Percentiles rank a stretch among this genome's conserved stretches.
phyloP scores from a whole-genome alignment of 768 basidiomycete species.

The Mycena kentingensis region DNA sequence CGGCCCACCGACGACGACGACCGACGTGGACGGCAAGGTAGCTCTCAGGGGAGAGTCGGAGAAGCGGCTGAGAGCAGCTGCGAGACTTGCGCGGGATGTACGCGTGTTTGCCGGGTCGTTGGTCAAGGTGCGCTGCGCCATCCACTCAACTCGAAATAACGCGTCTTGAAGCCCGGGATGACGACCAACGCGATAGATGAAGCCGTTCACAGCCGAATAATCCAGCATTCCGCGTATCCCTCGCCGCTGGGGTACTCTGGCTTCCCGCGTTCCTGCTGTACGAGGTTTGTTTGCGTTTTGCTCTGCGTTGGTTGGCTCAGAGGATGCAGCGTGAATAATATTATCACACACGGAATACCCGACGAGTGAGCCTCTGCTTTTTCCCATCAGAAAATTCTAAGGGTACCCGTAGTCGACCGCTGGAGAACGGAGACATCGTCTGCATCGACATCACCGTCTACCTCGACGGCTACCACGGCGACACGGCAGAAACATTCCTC shows the following conservation, averaged over 20 bases:
- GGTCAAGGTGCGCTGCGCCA: conserved; percentile 46
- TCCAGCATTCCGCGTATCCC: conserved; percentile 75
- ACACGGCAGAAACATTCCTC: conserved; percentile 82
- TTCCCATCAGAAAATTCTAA: background rate
- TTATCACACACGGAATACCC: conserved; percentile 87
- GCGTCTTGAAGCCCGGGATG: conserved; percentile 51
- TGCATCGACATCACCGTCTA: conserved; percentile 89
- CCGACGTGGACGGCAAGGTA: conserved; percentile 40
- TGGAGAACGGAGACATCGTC: conserved; percentile 83
- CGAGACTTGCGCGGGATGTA: conserved; percentile 56
- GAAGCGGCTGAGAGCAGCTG: conserved; percentile 51
- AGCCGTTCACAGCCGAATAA: conserved; percentile 70
- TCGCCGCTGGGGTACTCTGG: conserved; percentile 79
- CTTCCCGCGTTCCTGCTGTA: conserved; percentile 80
- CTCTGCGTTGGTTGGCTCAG: conserved; percentile 46
- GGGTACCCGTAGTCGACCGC: conserved; percentile 62
- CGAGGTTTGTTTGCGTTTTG: conserved; percentile 40
- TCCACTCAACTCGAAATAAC: conserved; percentile 2
- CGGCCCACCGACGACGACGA: conserved; percentile 4
- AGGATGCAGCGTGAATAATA: conserved; percentile 79
- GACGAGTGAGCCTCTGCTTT: conserved; percentile 62
- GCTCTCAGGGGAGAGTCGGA: conserved; percentile 58
- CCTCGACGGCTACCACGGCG: conserved; percentile 84
- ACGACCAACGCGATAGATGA: conserved; percentile 80
- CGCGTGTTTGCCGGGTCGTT: conserved; percentile 55